Conservation (phyloP, 192 early-diverging fungal species). For the Phlyctochytrium bullatum region DNA sequence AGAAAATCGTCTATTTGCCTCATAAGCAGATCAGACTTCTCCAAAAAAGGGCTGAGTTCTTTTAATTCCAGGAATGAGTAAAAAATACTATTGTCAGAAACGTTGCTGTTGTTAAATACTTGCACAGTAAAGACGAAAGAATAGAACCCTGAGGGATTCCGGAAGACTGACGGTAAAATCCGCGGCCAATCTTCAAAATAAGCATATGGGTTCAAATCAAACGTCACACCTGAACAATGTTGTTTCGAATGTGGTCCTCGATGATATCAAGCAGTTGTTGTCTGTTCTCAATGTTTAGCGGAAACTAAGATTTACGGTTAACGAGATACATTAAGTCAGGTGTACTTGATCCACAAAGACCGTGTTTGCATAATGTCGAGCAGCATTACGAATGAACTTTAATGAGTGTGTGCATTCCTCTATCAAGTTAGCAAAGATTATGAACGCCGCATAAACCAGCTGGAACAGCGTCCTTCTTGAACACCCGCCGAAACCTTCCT, state of each 20-base stretch:
- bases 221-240: slow-evolving; percentile 53
- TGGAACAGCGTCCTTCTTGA: slow-evolving; percentile 28
- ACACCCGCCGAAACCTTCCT: slow-evolving; percentile 35
- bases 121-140: slow-evolving; percentile 85
- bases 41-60: slow-evolving; percentile 39
- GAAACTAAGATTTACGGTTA: no score
- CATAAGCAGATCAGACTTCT: slow-evolving; percentile 54
- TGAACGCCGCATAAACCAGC: slow-evolving; percentile 32
- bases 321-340: no score
- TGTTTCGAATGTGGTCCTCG: slow-evolving; percentile 62
- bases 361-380: no score
- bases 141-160: slow-evolving; percentile 94
- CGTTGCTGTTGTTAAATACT: slow-evolving; percentile 32
- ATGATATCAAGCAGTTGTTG: slow-evolving; percentile 48
- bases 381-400: no score
- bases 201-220: slow-evolving; percentile 2
- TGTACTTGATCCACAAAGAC: slow-evolving; percentile 71
- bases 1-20: slow-evolving; percentile 86
- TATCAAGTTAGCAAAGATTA: no score
- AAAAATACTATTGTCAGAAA: slow-evolving; percentile 57
- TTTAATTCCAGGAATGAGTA: slow-evolving; percentile 72
- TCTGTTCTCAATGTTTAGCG: slow-evolving; percentile 54
- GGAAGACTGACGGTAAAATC: slow-evolving; percentile 62
- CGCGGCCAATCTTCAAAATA: slow-evolving; percentile 42
- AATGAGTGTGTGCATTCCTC: no score